Evolutionary conservation across 371 early-diverging fungal genomes (phyloP).

Genomic region (Apophysomyces ossiformis): DNA sequence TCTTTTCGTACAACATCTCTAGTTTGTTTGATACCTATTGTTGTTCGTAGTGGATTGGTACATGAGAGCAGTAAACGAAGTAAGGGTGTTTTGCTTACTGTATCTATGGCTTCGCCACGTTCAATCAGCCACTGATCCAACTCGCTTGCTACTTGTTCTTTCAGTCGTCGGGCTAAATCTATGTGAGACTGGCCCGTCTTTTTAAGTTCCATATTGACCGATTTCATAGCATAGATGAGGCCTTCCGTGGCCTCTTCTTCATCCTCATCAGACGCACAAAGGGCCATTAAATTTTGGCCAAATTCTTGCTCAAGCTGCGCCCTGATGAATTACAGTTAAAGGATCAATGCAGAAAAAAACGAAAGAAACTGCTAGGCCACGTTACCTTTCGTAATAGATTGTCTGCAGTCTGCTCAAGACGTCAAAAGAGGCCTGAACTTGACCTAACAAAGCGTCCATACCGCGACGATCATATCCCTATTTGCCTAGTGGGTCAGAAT

Average conservation of each 20-base stretch:
- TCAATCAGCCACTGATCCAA: conserved; percentile 31
- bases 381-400: conserved; percentile 40
- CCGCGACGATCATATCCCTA: conserved; percentile 26
- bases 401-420: conserved; percentile 27
- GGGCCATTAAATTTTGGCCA: conserved; percentile 34
- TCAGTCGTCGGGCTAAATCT: conserved; percentile 33
- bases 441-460: conserved; percentile 25
- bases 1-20: conserved; percentile 21
- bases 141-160: conserved; percentile 24
- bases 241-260: conserved; percentile 16
- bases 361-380: neutral
- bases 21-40: conserved; percentile 4
- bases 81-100: conserved; percentile 10
- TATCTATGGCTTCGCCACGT: conserved; percentile 16
- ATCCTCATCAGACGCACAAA: conserved; percentile 8
- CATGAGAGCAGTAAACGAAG: neutral
- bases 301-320: conserved; percentile 37
- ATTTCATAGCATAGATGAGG: conserved; percentile 18
- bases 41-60: neutral
- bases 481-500: neutral
- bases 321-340: neutral
- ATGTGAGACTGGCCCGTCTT: conserved; percentile 42
- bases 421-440: conserved; percentile 32
- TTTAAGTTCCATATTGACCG: conserved; percentile 34
- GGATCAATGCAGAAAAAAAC: neutral